Percentiles rank a stretch among this genome's conserved stretches.
phyloP scores from a whole-genome alignment of 352 stramenopile species.

The Pythium angustatum region DNA sequence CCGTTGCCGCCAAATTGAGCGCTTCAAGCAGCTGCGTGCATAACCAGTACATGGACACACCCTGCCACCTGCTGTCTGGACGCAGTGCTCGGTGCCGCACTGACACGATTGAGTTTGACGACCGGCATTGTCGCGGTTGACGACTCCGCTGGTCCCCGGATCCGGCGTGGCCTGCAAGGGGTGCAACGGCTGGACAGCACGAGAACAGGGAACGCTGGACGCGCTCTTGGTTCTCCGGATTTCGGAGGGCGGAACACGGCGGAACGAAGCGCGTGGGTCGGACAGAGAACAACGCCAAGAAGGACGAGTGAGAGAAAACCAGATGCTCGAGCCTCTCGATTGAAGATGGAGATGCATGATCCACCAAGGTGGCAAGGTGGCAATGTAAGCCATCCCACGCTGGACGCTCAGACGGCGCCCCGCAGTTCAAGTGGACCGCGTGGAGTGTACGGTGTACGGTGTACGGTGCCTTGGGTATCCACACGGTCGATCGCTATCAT shows the following conservation, averaged over 20 bases:
- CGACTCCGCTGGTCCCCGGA: no score
- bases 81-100: not conserved
- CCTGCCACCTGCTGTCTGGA: conserved; percentile 11
- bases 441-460: no score
- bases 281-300: not conserved
- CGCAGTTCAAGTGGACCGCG: no score
- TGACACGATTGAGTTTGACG: conserved; percentile 10
- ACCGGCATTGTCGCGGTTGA: no score
- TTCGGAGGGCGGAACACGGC: not conserved
- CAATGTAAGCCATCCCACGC: not conserved
- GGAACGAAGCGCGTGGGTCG: not conserved
- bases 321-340: not conserved
- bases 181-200: not conserved
- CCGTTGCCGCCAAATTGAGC: conserved; percentile 4
- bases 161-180: no score
- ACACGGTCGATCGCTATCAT: no score
- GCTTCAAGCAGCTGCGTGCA: conserved; percentile 12
- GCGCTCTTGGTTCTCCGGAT: no score
- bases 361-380: no score
- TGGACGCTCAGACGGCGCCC: not conserved
- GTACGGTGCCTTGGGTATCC: no score
- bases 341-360: conserved; percentile 5
- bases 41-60: conserved; percentile 19
- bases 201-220: not conserved
- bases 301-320: not conserved